These are phyloP conservation scores for Pseudogymnoascus sp. DNA, from an alignment of 2,329 filamentous ascomycete species.

Conservation along the genomic window DNA sequence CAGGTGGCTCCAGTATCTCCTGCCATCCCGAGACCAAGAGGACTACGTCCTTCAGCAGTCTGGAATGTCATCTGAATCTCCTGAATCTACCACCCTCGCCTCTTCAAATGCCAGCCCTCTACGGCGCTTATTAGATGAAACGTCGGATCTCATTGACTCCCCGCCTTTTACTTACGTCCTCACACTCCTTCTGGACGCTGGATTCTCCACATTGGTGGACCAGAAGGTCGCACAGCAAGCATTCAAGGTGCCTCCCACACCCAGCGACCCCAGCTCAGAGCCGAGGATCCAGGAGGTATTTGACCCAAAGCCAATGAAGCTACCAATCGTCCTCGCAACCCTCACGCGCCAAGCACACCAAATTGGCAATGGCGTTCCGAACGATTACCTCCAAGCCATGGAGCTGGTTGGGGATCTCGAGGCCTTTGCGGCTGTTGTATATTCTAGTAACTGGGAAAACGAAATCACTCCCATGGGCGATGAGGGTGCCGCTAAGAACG, in stretches of 20 bases:
- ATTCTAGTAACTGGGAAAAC: slow-evolving; percentile 73
- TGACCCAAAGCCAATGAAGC: slow-evolving; percentile 52
- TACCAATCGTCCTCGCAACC: slow-evolving; percentile 84
- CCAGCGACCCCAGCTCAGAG: slow-evolving; percentile 23
- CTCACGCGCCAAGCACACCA: slow-evolving; percentile 84
- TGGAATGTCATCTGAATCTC: slow-evolving; percentile 58
- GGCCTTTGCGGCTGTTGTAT: slow-evolving; percentile 80
- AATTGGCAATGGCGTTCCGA: slow-evolving; percentile 73
- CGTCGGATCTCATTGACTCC: slow-evolving; percentile 89
- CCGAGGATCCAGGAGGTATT: slow-evolving; percentile 44
- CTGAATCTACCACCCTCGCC: slow-evolving; percentile 32
- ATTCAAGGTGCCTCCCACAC: slow-evolving; percentile 54
- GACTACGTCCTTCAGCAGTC: slow-evolving; percentile 78
- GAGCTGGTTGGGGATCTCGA: slow-evolving; percentile 70
- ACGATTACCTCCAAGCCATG: slow-evolving; percentile 66
- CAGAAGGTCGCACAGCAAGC: slow-evolving; percentile 71
- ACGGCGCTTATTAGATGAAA: slow-evolving; percentile 85
- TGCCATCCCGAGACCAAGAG: slow-evolving; percentile 74
- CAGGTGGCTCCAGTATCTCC: slow-evolving; percentile 71
- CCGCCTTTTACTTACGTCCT: slow-evolving; percentile 84
- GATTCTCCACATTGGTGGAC: slow-evolving; percentile 78
- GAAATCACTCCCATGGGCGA: slow-evolving; percentile 42
- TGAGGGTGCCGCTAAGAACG: slow-evolving; percentile 13
- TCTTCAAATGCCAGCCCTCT: slow-evolving; percentile 47
- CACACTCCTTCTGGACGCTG: slow-evolving; percentile 76